Percentiles rank a stretch among this genome's conserved stretches.
Evolutionary conservation across 169 alveolate genomes (phyloP).

Genomic region (Amoebophrya sp.): DNA sequence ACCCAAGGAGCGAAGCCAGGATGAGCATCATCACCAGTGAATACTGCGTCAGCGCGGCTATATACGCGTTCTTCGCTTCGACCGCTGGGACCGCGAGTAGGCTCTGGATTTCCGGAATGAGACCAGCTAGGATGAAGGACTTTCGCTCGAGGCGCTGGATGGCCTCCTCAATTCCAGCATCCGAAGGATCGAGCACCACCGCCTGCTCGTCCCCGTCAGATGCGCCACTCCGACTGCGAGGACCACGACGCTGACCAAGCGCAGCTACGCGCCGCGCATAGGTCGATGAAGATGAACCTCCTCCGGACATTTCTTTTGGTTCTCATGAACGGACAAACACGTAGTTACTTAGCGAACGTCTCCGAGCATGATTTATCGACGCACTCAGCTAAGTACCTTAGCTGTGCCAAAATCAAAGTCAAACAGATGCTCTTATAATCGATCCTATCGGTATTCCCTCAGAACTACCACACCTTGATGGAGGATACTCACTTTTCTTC

Average conservation of each 20-base stretch:
- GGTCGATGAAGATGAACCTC: too few species aligned
- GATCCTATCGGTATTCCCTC: too few species aligned
- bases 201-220: not conserved
- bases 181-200: not conserved
- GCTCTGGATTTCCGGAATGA: not conserved
- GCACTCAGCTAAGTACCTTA: too few species aligned
- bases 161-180: not conserved
- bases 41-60: not conserved
- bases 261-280: not conserved
- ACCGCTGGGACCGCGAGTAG: not conserved
- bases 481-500: too few species aligned
- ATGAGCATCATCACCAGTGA: not conserved
- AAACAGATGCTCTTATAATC: too few species aligned
- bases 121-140: not conserved
- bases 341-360: too few species aligned
- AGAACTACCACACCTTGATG: too few species aligned
- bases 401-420: too few species aligned
- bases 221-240: not conserved
- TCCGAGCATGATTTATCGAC: too few species aligned
- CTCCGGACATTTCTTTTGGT: too few species aligned
- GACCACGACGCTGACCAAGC: not conserved
- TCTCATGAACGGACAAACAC: too few species aligned
- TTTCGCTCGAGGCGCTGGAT: not conserved
- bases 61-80: not conserved
- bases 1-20: not conserved